These are phyloP conservation scores for Panicum hallii DNA, from an alignment of 202 grass and related monocot species.

Conservation along the genomic window DNA sequence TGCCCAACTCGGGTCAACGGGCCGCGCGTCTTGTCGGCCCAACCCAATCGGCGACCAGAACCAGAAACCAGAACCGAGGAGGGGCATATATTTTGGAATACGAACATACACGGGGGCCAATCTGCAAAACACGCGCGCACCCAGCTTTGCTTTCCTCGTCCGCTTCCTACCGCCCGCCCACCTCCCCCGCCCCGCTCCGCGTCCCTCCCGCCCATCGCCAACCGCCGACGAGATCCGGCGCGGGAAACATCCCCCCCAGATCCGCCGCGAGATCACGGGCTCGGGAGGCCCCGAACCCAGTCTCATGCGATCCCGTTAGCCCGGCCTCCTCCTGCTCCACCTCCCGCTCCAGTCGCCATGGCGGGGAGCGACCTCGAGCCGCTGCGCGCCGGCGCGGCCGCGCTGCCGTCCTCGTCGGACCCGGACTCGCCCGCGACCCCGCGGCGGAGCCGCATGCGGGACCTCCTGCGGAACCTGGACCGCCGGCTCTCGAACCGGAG, in stretches of 20 bases:
- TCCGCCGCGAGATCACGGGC: background rate
- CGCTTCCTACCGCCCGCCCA: conserved; percentile 32
- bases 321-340: background rate
- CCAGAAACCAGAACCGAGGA: background rate
- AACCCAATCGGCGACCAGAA: background rate
- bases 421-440: conserved; percentile 52
- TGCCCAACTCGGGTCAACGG: conserved; percentile 10
- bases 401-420: conserved; percentile 55
- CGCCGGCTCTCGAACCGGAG: conserved; percentile 51
- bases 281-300: background rate
- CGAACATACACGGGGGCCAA: background rate
- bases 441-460: conserved; percentile 50
- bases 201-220: conserved; percentile 39
- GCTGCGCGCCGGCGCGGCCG: conserved; percentile 45
- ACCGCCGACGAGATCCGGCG: conserved; percentile 56
- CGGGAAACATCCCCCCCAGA: conserved; percentile 22
- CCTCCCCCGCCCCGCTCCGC: conserved; percentile 17
- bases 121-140: conserved; percentile 28
- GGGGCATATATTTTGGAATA: background rate
- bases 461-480: conserved; percentile 62
- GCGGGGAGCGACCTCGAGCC: conserved; percentile 66
- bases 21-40: background rate
- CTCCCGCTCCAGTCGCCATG: conserved; percentile 42
- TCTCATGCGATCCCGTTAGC: conserved; percentile 38
- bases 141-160: conserved; percentile 12